Conservation (phyloP, 2,329 filamentous ascomycete genomes). For the Akanthomyces lecanii region DNA sequence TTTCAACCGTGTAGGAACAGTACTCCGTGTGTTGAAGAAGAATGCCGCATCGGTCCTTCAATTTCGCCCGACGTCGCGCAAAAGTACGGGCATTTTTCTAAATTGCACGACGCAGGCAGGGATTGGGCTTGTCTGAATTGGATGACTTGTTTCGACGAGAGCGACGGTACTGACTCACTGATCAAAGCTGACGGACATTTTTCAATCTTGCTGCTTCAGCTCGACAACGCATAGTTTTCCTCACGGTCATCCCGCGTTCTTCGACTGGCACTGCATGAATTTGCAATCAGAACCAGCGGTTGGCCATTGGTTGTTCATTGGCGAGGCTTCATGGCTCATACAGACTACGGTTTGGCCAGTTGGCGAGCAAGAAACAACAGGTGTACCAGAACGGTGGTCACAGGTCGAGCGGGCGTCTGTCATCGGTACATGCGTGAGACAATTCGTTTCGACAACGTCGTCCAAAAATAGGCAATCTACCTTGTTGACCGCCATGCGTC, state of each 20-base stretch:
- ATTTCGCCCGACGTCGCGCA: conserved; percentile 10
- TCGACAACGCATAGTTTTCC: not conserved
- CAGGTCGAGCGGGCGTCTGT: not conserved
- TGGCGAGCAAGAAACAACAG: not conserved
- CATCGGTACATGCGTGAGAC: not conserved
- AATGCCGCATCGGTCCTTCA: not conserved
- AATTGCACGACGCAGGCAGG: not conserved
- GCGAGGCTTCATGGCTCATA: not conserved
- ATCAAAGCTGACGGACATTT: not conserved
- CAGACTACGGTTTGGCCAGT: not conserved
- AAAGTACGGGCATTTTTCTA: not conserved
- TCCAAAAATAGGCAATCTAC: not conserved
- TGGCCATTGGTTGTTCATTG: no score
- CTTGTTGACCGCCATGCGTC: not conserved
- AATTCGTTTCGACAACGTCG: not conserved
- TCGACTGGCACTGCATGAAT: not conserved
- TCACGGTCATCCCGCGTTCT: not conserved
- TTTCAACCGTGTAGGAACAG: not conserved
- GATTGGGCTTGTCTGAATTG: not conserved
- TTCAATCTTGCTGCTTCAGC: not conserved
- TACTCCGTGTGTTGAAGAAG: not conserved
- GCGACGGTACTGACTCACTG: not conserved
- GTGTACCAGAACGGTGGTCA: not conserved
- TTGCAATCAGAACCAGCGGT: no score
- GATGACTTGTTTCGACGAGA: not conserved